Base-by-base conservation (phyloP, 2,329 filamentous ascomycete species). In the Exophiala sp. region DNA sequence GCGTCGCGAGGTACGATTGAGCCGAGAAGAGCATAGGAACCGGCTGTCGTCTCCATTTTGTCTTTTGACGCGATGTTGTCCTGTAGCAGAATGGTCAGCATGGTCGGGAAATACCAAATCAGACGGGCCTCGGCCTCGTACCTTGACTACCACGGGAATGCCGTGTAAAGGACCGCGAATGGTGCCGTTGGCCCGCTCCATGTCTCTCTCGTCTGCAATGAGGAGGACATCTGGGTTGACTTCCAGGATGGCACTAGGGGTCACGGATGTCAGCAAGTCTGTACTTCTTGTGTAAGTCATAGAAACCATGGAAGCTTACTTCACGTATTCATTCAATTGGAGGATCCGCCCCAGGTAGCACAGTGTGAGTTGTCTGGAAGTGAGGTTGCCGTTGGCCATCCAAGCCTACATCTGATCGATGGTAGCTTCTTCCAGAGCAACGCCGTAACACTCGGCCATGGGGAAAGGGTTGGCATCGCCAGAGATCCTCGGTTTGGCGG, bases 141-240 rank as follows among this genome's bases (percentile, higher is more conserved):
- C 29, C 29, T 32, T 89, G 57, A 88, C 78, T 2, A 84, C 71
- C 63, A 86, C 86, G 0, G 86, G 85, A 37, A 90, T 86, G 3
- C 85, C 85, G 63, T 89, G 85, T 1, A 90, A 72, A 1, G 80
- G 80, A 1, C 83, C 77, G 13, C 82, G 76, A 9, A 81, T 64
- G 32, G 68, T 70, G 19, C 81, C 81, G 1, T 67, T 60, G 10
- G 64, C 62, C 14, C 85, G 75, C 65, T 88, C 83, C 0, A 62
- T 63, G 59, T 89, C 85, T 23, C 81, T 70, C 11, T 70, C 62
- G 3, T 68, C 67, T 2, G 85, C 85, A 48, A 88, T 86, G 18
- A 66, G 57, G 27, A 83, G 68, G 8, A 74, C 75, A 62, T 38
- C 35, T 9, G 35, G 35, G 19, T 38, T 38, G 35, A 38, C 19